Evolutionary conservation across 2,329 filamentous ascomycete species (phyloP), one percentile per base, ranked within the genome.

Genomic region (Aspergillus sp.): DNA sequence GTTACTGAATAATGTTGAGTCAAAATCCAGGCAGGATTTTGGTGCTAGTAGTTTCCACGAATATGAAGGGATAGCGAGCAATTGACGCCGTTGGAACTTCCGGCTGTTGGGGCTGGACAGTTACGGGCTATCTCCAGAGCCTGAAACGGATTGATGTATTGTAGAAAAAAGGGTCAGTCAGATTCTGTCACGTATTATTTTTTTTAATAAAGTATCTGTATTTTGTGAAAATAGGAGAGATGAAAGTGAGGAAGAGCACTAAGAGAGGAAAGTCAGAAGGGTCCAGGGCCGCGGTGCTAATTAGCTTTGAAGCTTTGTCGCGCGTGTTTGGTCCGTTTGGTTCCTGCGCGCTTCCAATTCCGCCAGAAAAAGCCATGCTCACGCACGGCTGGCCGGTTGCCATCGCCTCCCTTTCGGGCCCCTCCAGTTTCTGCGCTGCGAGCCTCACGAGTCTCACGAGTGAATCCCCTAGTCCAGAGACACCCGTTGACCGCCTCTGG

Each of bases 291-390:
- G 37, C 33, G 44, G 43, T 14, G 43, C 31, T 15, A 33, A 55
- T 41, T 31, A 33, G 23, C 33, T 12, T 46, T 37, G 51, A 21
- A 33, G 23, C 33, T 12, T 46, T 37, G 51, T 48, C 33, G 48
- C 43, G 44, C 56, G 47, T 61, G 61, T 63, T 63, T 62, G 61
- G 46, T 61, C 40, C 14, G 61, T 64, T 64, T 62, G 62, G 56
- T 64, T 64, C 58, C 59, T 61, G 55, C 58, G 47, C 44, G 52
- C 49, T 43, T 21, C 37, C 15, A 31, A 11, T 47, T 41, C 39
- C 53, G 45, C 51, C 33, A 46, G 44, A 58, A 52, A 60, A 60
- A 60, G 58, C 58, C 51, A 62, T 63, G 52, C 50, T 59, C 59
- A 57, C 56, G 14, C 23, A 56, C 52, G n/a, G 47, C 53, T 59